Evolutionary conservation across 345 rosid species (phyloP).

Genomic region (Lumnitzera racemosa): DNA sequence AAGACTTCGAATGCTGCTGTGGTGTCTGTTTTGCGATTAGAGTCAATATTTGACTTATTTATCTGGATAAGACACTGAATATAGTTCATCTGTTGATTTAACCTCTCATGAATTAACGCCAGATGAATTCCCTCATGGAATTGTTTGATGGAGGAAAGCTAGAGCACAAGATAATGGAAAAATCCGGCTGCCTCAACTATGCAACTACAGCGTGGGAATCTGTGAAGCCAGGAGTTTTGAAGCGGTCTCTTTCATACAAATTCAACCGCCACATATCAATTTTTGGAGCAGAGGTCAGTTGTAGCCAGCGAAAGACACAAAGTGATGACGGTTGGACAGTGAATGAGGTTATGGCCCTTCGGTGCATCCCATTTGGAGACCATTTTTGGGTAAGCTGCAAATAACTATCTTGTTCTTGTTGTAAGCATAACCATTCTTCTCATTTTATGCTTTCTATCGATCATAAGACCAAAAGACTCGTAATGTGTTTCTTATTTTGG

Average conservation of each 20-base stretch:
- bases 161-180: constrained; percentile 70
- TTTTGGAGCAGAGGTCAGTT: constrained; percentile 74
- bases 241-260: constrained; percentile 51
- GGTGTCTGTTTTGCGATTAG: no score
- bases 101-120: constrained; percentile 1
- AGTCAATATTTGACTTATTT: background rate
- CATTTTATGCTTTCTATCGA: no score
- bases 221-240: constrained; percentile 31
- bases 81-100: background rate
- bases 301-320: constrained; percentile 51
- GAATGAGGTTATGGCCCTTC: constrained; percentile 58
- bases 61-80: background rate
- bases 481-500: background rate
- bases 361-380: constrained; percentile 59
- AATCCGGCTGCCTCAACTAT: constrained; percentile 64
- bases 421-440: no score
- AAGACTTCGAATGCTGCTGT: no score
- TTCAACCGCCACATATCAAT: constrained; percentile 60
- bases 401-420: background rate
- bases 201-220: constrained; percentile 53
- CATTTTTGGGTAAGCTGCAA: constrained; percentile 40
- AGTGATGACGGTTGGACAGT: constrained; percentile 59
- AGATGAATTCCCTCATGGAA: constrained; percentile 55
- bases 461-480: no score
- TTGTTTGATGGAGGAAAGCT: constrained; percentile 61